phyloP scores from a whole-genome alignment of 495 filamentous ascomycete species.

The Pyronema domesticum region DNA sequence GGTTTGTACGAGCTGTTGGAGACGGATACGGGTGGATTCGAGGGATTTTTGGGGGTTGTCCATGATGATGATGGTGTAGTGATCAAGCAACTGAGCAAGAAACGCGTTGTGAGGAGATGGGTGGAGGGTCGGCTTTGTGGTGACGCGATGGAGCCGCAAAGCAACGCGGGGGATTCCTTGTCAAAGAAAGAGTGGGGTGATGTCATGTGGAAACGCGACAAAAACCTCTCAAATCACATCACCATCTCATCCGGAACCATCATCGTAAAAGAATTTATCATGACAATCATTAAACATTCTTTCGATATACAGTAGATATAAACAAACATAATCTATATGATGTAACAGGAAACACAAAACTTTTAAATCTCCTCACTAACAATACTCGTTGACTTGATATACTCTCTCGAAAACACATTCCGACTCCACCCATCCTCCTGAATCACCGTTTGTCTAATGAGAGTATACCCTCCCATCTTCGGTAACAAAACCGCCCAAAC shows the following conservation, averaged over 20 bases:
- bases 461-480: slow-evolving; percentile 28
- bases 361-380: neutral
- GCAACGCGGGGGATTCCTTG: neutral
- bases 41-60: slow-evolving; percentile 32
- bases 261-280: too few relatives aligned
- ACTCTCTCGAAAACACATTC: slow-evolving; percentile 1
- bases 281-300: too few relatives aligned
- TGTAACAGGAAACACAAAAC: neutral
- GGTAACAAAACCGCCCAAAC: slow-evolving; percentile 26
- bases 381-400: neutral
- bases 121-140: neutral
- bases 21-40: slow-evolving; percentile 44
- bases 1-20: slow-evolving; percentile 39
- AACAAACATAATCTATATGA: too few relatives aligned
- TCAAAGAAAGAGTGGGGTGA: too few relatives aligned
- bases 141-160: neutral
- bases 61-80: slow-evolving; percentile 3
- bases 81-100: neutral
- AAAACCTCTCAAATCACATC: too few relatives aligned
- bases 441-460: slow-evolving; percentile 27
- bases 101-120: neutral
- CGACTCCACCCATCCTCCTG: slow-evolving; percentile 25
- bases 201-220: too few relatives aligned
- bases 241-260: too few relatives aligned
- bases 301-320: too few relatives aligned